A percentile compares a stretch with the other conserved stretches of the same genome.
Evolutionary conservation across 129 eudicot genomes (phyloP).

Genomic region (Chrysanthemum seticuspe): DNA sequence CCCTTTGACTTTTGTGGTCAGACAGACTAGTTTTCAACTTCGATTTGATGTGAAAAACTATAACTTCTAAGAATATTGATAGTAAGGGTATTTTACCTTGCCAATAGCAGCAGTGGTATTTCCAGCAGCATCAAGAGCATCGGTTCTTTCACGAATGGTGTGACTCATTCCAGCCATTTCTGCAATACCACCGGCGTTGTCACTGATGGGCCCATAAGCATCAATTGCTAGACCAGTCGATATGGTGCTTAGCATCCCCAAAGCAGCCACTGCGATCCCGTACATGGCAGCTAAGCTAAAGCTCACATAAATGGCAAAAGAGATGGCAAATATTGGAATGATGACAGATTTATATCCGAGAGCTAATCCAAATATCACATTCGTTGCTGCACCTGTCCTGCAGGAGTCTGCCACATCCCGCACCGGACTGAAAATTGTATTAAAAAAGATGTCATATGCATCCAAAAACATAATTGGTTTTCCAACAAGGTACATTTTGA

Average conservation of each 20-base stretch:
- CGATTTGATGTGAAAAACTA: neutral
- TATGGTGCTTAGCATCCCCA: constrained; percentile 57
- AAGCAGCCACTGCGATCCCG: constrained; percentile 51
- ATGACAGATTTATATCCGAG: constrained; percentile 69
- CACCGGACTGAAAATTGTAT: constrained; percentile 46
- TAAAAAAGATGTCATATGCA: neutral
- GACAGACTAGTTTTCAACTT: neutral
- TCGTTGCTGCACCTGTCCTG: constrained; percentile 54
- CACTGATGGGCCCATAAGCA: constrained; percentile 58
- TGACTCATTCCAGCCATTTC: constrained; percentile 62
- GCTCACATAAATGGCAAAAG: constrained; percentile 44
- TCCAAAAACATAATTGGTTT: neutral
- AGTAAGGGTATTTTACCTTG: constrained; percentile 24
- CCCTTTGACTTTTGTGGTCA: constrained; percentile 6
- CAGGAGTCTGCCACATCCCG: constrained; percentile 66
- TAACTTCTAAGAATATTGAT: neutral
- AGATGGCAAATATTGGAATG: constrained; percentile 56
- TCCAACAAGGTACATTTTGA: neutral
- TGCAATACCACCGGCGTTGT: constrained; percentile 54
- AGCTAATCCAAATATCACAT: constrained; percentile 71
- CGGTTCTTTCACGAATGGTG: constrained; percentile 45
- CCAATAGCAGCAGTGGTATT: constrained; percentile 60
- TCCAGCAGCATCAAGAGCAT: constrained; percentile 54
- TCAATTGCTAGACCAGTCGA: constrained; percentile 52
- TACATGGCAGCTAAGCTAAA: constrained; percentile 58